These are phyloP conservation scores for Comarum palustre DNA, from an alignment of 306 rosid genomes.

Conservation along the genomic window DNA sequence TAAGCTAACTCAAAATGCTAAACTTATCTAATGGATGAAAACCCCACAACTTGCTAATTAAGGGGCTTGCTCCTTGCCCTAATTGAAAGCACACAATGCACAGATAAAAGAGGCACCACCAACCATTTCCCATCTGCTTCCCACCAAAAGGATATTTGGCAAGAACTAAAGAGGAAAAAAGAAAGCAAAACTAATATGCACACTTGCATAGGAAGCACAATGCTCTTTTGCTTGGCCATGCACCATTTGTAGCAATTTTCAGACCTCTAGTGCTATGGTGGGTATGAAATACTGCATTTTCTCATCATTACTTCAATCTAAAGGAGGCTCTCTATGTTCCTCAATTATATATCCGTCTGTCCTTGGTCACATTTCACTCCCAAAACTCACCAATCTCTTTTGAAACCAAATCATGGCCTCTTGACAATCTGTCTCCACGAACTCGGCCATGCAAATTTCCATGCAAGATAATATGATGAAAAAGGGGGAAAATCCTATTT, in stretches of 20 bases:
- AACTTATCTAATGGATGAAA: not conserved
- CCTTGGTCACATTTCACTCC: conserved; percentile 39
- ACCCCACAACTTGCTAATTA: conserved; percentile 13
- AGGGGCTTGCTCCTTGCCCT: not conserved
- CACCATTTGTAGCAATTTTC: conserved; percentile 29
- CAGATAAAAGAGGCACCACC: conserved; percentile 19
- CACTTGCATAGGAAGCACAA: conserved; percentile 25
- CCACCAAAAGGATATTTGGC: conserved; percentile 26
- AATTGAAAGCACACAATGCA: conserved; percentile 12
- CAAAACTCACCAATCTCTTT: conserved; percentile 30
- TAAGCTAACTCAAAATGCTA: not conserved
- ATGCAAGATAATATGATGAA: conserved; percentile 36
- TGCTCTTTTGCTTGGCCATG: conserved; percentile 36
- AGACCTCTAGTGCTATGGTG: conserved; percentile 34
- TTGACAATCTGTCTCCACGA: conserved; percentile 78
- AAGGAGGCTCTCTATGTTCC: conserved; percentile 35
- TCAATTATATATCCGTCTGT: conserved; percentile 25
- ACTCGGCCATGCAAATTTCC: conserved; percentile 59
- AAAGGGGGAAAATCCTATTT: not conserved
- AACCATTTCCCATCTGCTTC: conserved; percentile 28
- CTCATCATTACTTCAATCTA: conserved; percentile 58
- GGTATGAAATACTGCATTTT: conserved; percentile 38
- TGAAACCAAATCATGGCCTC: conserved; percentile 52
- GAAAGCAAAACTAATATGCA: conserved; percentile 13
- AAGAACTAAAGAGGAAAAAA: conserved; percentile 17